Conservation (phyloP, 108 stramenopile species). For the Epithemia pelagica region DNA sequence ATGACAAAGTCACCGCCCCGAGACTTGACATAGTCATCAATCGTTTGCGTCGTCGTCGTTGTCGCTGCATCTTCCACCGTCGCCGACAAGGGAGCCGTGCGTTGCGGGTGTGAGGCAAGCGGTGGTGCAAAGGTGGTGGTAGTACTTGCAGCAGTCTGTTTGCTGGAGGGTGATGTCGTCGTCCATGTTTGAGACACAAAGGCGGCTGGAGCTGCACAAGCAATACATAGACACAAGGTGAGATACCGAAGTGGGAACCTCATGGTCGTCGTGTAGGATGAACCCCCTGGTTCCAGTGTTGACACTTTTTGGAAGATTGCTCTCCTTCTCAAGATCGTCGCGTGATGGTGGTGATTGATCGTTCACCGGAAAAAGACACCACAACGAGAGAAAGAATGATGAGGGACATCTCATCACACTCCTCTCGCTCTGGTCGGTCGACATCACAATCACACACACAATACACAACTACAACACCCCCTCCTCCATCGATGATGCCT, state of each 20-base stretch:
- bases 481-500: too few species aligned
- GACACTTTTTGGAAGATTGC: too few species aligned
- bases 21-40: conserved; percentile 84
- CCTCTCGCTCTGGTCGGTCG: too few species aligned
- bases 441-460: too few species aligned
- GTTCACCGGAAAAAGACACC: too few species aligned
- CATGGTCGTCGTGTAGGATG: neutral
- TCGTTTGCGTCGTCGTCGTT: conserved; percentile 20
- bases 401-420: too few species aligned
- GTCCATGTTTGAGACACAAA: conserved; percentile 9
- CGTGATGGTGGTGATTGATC: too few species aligned
- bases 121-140: neutral
- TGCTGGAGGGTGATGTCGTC: neutral
- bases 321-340: too few species aligned
- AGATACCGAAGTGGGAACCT: neutral
- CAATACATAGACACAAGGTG: neutral
- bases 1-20: conserved; percentile 85
- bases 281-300: too few species aligned
- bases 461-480: too few species aligned
- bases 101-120: neutral
- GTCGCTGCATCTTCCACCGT: conserved; percentile 17
- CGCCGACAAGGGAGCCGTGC: conserved; percentile 1
- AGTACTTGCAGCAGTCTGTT: neutral
- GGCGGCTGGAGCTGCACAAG: conserved; percentile 9
- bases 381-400: too few species aligned